Conservation (phyloP, 2,329 filamentous ascomycete species). For the Acrocalymma vagum region DNA sequence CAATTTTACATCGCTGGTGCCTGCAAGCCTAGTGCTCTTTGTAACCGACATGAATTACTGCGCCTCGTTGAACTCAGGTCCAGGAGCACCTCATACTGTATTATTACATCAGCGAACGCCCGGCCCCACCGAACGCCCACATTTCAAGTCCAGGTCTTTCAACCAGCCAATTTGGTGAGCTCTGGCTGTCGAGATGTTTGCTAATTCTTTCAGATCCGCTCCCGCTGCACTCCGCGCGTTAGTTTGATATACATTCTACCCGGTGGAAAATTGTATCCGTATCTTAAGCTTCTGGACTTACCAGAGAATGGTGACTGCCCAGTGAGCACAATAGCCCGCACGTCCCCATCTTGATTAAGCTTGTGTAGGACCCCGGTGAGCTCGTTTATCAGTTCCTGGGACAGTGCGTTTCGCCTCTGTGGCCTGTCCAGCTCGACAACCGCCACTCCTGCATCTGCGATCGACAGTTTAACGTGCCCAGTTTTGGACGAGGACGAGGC, state of each 20-base stretch:
- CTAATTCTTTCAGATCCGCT: conserved; percentile 98
- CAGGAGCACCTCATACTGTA: no score
- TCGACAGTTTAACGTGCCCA: conserved; percentile 14
- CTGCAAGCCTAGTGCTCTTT: no score
- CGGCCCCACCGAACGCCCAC: no score
- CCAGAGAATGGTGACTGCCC: conserved; percentile 73
- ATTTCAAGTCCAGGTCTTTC: conserved; percentile 92
- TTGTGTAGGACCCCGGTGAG: conserved; percentile 32
- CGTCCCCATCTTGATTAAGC: conserved; percentile 19
- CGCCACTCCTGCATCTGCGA: conserved; percentile 48
- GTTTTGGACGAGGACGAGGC: no score
- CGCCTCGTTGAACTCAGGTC: no score
- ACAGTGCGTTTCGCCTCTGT: conserved; percentile 66
- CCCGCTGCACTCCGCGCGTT: conserved; percentile 67
- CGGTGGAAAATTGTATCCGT: no score
- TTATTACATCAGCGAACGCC: no score
- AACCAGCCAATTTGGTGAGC: conserved; percentile 90
- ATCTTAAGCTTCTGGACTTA: no score
- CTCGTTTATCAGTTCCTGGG: conserved; percentile 54
- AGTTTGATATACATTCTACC: no score
- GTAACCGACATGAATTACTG: no score
- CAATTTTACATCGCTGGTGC: no score
- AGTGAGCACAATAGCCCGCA: conserved; percentile 67
- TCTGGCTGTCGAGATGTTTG: conserved; percentile 80
- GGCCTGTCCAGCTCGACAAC: conserved; percentile 62